These are phyloP conservation scores for Neurospora sp. DNA, from an alignment of 495 filamentous ascomycete genomes.

Conservation along the genomic window DNA sequence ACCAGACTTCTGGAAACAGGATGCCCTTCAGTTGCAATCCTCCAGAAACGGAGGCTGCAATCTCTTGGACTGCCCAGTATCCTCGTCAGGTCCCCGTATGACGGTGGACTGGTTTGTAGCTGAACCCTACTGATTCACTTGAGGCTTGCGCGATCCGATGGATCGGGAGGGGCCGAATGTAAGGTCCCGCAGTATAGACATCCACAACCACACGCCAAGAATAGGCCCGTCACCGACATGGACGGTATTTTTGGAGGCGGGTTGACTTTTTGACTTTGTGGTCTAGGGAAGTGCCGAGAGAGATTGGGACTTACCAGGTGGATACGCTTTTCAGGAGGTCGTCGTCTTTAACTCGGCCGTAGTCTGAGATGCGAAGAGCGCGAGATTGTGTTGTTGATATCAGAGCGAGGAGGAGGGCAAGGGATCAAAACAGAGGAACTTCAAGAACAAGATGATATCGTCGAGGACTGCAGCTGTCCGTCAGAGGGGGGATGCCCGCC, in stretches of 20 bases:
- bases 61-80: not conserved
- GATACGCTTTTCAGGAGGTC: not conserved
- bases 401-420: not conserved
- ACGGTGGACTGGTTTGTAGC: not conserved
- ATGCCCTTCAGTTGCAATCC: not conserved
- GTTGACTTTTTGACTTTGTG: not conserved
- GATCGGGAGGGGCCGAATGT: not conserved
- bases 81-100: not conserved
- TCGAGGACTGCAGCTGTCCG: not conserved
- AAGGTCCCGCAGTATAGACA: not conserved
- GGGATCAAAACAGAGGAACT: not conserved
- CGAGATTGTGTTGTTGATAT: not conserved
- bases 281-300: not conserved
- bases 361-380: not conserved
- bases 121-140: not conserved
- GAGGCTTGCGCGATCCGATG: not conserved
- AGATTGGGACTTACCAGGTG: not conserved
- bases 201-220: not conserved
- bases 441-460: not conserved
- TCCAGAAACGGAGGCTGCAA: not conserved
- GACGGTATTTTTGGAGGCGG: not conserved
- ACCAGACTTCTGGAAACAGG: not conserved
- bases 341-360: not conserved
- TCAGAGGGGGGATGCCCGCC: not conserved
- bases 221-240: not conserved